Base-by-base conservation (phyloP, 352 stramenopile species). In the Phytopythium litorale region DNA sequence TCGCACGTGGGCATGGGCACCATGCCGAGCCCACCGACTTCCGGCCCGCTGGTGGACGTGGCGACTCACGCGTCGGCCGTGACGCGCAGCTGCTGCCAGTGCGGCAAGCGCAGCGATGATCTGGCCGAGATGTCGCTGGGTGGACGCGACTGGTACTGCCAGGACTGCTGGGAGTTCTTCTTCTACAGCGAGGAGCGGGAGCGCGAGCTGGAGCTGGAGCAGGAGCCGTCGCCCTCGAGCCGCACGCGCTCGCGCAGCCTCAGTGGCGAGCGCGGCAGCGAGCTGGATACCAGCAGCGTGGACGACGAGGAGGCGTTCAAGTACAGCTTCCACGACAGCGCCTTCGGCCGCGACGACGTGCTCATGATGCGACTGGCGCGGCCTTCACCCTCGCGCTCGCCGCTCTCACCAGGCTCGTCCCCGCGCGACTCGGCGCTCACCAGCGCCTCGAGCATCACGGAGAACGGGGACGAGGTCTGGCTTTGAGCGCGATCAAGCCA, bases 261-360 rank as follows among this genome's bases (percentile, higher is more conserved):
- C 33, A 40, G 43, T 58, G 25, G 30, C 46, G 30, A 63, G 62
- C 37, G 57, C 37, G 23, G 67, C 58, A 28, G 57, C 57, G 25
- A 60, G 63, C 18, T 62, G 58, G 38, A 52, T 16, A 54, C 62
- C 25, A 56, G 63, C 45, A 65, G 58, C 21, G 33, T 58, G 13
- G 67, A 71, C 56, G 77, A 84, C 52, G 48, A 54, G 48, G 74
- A 79, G 63, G 77, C 73, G 19, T 73, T 81, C 48, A 84, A 89
- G 72, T 91, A 91, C 70, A 91, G 82, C 48, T 85, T 90, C 65
- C 80, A 92, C 64, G 82, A 90, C 68, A 88, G 78, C 74, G 71
- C 72, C 0, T 70, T 81, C 38, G 86, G 71, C 40, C 63, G 72
- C 33, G 70, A 76, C 30, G 82, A 88, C 52, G 76, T 85, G 48